Evolutionary conservation across 768 basidiomycete species (phyloP).

Genomic region (Lactarius tabidus): DNA sequence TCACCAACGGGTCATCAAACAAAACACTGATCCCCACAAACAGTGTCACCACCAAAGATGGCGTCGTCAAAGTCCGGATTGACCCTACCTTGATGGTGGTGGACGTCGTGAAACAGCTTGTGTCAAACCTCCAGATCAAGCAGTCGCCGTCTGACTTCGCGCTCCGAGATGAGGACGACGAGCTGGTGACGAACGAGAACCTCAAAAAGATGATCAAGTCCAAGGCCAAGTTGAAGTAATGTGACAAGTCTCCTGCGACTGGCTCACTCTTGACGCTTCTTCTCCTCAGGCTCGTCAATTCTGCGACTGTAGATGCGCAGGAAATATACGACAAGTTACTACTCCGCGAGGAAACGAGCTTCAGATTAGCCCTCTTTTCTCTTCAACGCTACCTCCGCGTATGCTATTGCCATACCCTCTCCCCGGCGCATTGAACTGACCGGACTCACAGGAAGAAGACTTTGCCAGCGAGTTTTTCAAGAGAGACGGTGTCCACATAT

Average conservation of each 20-base stretch:
- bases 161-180: constrained; percentile 76
- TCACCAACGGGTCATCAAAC: constrained; percentile 26
- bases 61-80: constrained; percentile 78
- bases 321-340: constrained; percentile 70
- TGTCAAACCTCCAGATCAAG: constrained; percentile 73
- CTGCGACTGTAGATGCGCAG: constrained; percentile 73
- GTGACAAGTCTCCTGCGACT: constrained; percentile 26
- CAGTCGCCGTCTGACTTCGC: constrained; percentile 71
- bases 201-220: constrained; percentile 74
- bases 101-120: constrained; percentile 81
- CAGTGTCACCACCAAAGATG: constrained; percentile 73
- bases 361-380: constrained; percentile 69
- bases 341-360: constrained; percentile 51
- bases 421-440: constrained; percentile 11
- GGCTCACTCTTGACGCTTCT: not conserved
- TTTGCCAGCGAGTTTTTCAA: constrained; percentile 77
- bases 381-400: constrained; percentile 79
- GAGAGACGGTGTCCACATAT: constrained; percentile 63
- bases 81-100: constrained; percentile 80
- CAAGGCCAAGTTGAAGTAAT: constrained; percentile 73
- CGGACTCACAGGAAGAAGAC: constrained; percentile 61
- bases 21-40: constrained; percentile 73
- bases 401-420: constrained; percentile 25
- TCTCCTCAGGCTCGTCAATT: constrained; percentile 61
- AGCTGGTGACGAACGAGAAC: constrained; percentile 85